A percentile compares a stretch with the other conserved stretches of the same genome.
Conservation (phyloP, 2,329 filamentous ascomycete species). For the Hymenoscyphus repandus region DNA sequence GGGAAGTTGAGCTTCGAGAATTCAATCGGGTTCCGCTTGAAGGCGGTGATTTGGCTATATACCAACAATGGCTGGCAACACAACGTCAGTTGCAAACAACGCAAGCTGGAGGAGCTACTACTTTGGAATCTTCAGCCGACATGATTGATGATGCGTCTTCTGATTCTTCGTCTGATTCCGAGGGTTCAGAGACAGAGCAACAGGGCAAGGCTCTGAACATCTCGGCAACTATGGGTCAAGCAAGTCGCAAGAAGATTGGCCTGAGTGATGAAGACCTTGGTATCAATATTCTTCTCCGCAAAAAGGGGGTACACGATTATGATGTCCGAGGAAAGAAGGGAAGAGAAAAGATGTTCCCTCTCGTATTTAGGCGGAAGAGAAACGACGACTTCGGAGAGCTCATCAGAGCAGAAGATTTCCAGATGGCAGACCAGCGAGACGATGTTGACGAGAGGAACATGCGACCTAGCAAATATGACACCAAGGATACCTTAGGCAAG, state of each 20-base stretch:
- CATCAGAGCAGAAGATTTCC: conserved; percentile 89
- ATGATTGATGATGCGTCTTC: conserved; percentile 79
- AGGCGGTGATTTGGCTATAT: conserved; percentile 70
- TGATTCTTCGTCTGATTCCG: conserved; percentile 78
- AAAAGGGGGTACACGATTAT: conserved; percentile 88
- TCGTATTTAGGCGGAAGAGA: conserved; percentile 71
- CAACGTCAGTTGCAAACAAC: conserved; percentile 83
- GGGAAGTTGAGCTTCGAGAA: conserved; percentile 55
- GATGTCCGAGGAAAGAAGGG: conserved; percentile 89
- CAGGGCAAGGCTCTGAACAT: conserved; percentile 90
- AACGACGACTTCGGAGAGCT: conserved; percentile 90
- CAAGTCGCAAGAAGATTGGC: conserved; percentile 77
- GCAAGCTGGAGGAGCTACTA: conserved; percentile 62
- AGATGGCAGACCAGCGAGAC: conserved; percentile 87
- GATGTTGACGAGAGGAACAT: conserved; percentile 63
- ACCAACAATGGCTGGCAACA: conserved; percentile 88
- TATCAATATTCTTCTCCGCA: conserved; percentile 82
- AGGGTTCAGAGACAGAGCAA: conserved; percentile 83
- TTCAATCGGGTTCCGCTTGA: conserved; percentile 61
- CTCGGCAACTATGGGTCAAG: conserved; percentile 77
- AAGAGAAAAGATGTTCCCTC: conserved; percentile 86
- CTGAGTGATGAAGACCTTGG: conserved; percentile 87
- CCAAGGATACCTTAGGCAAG: conserved; percentile 68
- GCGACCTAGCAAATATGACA: conserved; percentile 42
- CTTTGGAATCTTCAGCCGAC: conserved; percentile 61